These are phyloP conservation scores for Tephrocybe sp. DNA, from an alignment of 768 basidiomycete species.

Conservation along the genomic window DNA sequence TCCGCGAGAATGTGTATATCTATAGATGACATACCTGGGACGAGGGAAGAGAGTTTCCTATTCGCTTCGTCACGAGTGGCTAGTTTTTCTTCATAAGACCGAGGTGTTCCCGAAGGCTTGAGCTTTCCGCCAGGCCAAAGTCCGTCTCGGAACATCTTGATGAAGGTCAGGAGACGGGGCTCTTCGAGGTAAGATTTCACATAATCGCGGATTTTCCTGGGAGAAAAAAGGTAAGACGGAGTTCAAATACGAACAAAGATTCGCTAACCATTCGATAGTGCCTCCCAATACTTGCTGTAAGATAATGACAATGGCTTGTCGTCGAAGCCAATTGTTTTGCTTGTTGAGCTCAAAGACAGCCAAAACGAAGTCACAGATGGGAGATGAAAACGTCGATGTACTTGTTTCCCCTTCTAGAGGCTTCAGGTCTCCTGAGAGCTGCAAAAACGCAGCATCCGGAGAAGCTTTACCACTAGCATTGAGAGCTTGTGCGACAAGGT, in stretches of 20 bases:
- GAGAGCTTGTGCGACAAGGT: constrained; percentile 78
- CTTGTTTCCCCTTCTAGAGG: constrained; percentile 88
- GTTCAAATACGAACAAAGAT: neutral
- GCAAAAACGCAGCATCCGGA: constrained; percentile 69
- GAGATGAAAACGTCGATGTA: constrained; percentile 85
- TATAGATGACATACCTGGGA: constrained; percentile 66
- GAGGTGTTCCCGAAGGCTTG: constrained; percentile 56
- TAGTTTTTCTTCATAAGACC: constrained; percentile 79
- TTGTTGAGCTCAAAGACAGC: constrained; percentile 95
- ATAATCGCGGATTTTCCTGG: constrained; percentile 86
- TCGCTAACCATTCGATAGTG: constrained; percentile 86
- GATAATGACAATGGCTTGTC: constrained; percentile 95
- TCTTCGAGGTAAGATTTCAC: constrained; percentile 66
- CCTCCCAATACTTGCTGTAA: constrained; percentile 94
- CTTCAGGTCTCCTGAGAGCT: constrained; percentile 75
- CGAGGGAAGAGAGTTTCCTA: constrained; percentile 83
- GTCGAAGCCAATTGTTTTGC: constrained; percentile 93
- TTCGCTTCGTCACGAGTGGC: constrained; percentile 86
- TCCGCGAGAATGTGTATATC: neutral
- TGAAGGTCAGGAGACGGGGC: constrained; percentile 62
- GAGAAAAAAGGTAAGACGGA: neutral
- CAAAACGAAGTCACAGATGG: constrained; percentile 91
- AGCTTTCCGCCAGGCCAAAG: constrained; percentile 88
- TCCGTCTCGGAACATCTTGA: constrained; percentile 67
- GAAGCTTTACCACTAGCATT: constrained; percentile 65